Evolutionary conservation across 352 stramenopile genomes (phyloP).

Genomic region (Phytopythium vexans): DNA sequence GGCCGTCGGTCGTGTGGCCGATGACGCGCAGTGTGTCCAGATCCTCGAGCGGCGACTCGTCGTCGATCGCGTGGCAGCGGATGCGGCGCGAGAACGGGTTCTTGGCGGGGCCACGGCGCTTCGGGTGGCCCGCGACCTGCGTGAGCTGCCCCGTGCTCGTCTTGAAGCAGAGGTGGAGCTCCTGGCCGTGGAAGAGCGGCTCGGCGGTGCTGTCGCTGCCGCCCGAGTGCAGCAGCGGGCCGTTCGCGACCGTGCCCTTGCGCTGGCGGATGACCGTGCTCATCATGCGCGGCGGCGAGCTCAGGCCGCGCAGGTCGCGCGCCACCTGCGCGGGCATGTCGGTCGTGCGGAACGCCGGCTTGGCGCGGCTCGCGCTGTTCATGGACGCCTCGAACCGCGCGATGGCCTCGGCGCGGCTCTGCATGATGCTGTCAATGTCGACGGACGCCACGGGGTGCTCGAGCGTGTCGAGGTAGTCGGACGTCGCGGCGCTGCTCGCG

Average conservation of each 20-base stretch:
- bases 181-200: slow-evolving; percentile 53
- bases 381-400: slow-evolving; percentile 41
- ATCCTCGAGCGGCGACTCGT: slow-evolving; percentile 28
- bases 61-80: slow-evolving; percentile 30
- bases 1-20: slow-evolving; percentile 47
- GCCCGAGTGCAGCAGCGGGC: background rate
- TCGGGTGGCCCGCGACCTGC: slow-evolving; percentile 47
- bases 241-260: slow-evolving; percentile 22
- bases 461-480: slow-evolving; percentile 20
- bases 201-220: slow-evolving; percentile 14
- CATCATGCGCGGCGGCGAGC: slow-evolving; percentile 46
- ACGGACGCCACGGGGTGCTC: slow-evolving; percentile 16
- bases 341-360: slow-evolving; percentile 28
- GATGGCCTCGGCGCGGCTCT: slow-evolving; percentile 25
- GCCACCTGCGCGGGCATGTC: slow-evolving; percentile 19
- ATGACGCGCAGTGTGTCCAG: slow-evolving; percentile 56
- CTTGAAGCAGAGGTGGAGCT: slow-evolving; percentile 53
- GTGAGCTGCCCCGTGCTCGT: slow-evolving; percentile 31
- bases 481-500: slow-evolving; percentile 21
- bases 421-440: slow-evolving; percentile 35
- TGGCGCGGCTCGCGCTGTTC: slow-evolving; percentile 9
- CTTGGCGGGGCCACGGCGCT: slow-evolving; percentile 17
- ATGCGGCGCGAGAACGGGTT: slow-evolving; percentile 59
- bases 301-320: slow-evolving; percentile 48
- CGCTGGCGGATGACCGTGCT: slow-evolving; percentile 24